These are phyloP conservation scores for Ajuga reptans DNA, from an alignment of 305 asterid genomes.

Conservation along the genomic window DNA sequence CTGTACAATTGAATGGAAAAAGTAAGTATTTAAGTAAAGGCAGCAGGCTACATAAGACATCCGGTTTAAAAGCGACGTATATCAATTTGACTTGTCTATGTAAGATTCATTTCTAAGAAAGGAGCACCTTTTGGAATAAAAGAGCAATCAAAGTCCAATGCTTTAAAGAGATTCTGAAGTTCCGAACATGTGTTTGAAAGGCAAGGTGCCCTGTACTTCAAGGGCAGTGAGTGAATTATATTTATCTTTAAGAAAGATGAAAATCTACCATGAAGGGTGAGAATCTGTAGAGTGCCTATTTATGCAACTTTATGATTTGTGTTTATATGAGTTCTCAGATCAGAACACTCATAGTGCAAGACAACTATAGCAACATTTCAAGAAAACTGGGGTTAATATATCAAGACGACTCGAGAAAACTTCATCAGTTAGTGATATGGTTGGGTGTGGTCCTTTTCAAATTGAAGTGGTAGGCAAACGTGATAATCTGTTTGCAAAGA, in stretches of 20 bases:
- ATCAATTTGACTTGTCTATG: neutral
- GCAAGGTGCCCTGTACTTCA: neutral
- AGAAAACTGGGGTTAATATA: neutral
- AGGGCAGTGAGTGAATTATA: neutral
- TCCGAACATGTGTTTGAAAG: neutral
- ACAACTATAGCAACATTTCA: neutral
- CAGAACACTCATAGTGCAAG: neutral
- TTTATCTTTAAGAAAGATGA: neutral
- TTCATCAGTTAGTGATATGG: neutral
- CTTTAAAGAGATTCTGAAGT: neutral
- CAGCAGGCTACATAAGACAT: slow-evolving; percentile 13
- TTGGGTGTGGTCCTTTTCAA: neutral
- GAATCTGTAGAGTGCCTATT: neutral
- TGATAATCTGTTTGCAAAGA: neutral
- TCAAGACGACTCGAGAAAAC: neutral
- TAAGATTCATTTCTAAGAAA: neutral
- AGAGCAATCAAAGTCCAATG: neutral
- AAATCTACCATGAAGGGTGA: neutral
- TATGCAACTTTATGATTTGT: neutral
- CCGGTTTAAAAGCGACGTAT: neutral
- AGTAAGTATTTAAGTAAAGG: slow-evolving; percentile 20
- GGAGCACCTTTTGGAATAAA: neutral
- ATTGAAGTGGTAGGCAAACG: neutral
- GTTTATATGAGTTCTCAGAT: neutral
- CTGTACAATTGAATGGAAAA: slow-evolving; percentile 37